Evolutionary conservation across 306 rosid genomes (phyloP).

Genomic region (Vigna mungo): DNA sequence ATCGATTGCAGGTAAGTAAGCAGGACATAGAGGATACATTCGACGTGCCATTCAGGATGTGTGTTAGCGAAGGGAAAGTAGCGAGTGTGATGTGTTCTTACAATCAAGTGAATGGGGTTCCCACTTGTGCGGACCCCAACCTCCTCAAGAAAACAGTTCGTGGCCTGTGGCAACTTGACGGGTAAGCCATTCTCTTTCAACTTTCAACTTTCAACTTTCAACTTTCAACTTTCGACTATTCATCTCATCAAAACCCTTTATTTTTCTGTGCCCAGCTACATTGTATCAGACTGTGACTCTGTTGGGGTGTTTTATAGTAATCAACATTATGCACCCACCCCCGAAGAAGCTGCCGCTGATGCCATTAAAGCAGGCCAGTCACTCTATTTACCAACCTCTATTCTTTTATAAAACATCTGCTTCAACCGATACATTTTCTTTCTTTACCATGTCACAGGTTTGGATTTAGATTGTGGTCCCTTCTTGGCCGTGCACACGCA

Average conservation of each 20-base stretch:
- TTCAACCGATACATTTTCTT: background rate
- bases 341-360: constrained; percentile 91
- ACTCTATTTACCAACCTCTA: background rate
- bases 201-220: background rate
- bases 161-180: constrained; percentile 79
- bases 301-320: constrained; percentile 69
- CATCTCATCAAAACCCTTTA: background rate
- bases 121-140: constrained; percentile 94
- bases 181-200: constrained; percentile 48
- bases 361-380: constrained; percentile 87
- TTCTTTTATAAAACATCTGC: too few relatives aligned
- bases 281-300: constrained; percentile 94
- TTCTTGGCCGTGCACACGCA: constrained; percentile 76
- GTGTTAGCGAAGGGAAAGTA: constrained; percentile 87
- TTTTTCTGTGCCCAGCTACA: constrained; percentile 60
- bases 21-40: constrained; percentile 92
- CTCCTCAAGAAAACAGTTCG: constrained; percentile 80
- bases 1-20: constrained; percentile 63
- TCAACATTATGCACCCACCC: constrained; percentile 84
- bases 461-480: constrained; percentile 93
- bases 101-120: constrained; percentile 95
- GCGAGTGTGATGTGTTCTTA: constrained; percentile 97
- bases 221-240: background rate
- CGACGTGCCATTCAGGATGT: constrained; percentile 87
- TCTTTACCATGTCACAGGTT: constrained; percentile 52